Evolutionary conservation across 768 basidiomycete genomes (phyloP).

Genomic region (Hericium erinaceus): DNA sequence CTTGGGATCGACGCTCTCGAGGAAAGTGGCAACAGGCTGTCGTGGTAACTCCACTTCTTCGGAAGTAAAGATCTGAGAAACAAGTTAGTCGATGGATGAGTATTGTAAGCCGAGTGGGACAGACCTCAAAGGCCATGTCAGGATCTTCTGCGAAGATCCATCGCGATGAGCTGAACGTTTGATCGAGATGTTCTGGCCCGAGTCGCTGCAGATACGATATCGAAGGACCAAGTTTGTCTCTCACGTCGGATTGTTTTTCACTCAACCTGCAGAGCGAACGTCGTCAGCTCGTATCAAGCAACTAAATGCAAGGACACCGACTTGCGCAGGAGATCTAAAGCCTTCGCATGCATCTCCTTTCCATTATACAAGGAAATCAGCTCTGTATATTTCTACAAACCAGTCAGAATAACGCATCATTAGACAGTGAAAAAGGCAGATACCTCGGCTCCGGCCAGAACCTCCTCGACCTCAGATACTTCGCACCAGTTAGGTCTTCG

Average conservation of each 20-base stretch:
- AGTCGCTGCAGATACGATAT: constrained; percentile 88
- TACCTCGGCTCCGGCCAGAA: constrained; percentile 72
- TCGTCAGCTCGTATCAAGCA: neutral
- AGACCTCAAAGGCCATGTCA: constrained; percentile 69
- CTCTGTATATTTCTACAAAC: constrained; percentile 76
- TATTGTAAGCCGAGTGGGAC: neutral
- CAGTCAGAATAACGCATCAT: neutral
- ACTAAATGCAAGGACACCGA: constrained; percentile 28
- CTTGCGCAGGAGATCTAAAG: constrained; percentile 77
- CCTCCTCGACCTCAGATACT: constrained; percentile 86
- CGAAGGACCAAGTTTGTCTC: constrained; percentile 76
- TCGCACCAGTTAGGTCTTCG: constrained; percentile 96
- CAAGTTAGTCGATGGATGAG: neutral
- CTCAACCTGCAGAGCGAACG: constrained; percentile 47
- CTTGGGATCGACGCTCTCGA: constrained; percentile 61
- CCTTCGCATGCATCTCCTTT: constrained; percentile 91
- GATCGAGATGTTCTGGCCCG: constrained; percentile 69
- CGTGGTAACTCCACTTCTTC: constrained; percentile 90
- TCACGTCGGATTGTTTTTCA: constrained; percentile 63
- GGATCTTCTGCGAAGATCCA: constrained; percentile 80
- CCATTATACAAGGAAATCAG: constrained; percentile 87
- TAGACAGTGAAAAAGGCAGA: constrained; percentile 8
- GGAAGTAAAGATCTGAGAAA: constrained; percentile 79
- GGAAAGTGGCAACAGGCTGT: constrained; percentile 62
- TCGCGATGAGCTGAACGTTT: constrained; percentile 71